Percentiles rank a stretch among this genome's conserved stretches.
Conservation (phyloP, 352 stramenopile species). For the Globisporangium paddicum region DNA sequence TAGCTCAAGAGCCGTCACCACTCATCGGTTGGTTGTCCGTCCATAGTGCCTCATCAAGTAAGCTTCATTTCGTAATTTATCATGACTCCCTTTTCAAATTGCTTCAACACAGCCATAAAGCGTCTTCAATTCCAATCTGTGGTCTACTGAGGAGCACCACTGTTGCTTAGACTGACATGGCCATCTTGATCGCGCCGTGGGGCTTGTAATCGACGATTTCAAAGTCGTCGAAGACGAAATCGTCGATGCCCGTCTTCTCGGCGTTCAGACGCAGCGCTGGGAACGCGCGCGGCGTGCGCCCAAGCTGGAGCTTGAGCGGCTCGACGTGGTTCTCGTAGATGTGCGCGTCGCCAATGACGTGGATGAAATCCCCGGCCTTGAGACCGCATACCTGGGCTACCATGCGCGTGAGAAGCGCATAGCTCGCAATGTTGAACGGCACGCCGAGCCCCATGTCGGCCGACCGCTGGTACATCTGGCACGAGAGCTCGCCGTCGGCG, state of each 20-base stretch:
- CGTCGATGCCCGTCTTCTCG: constrained; percentile 90
- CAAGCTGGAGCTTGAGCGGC: constrained; percentile 94
- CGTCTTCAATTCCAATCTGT: background rate
- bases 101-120: background rate
- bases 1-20: background rate
- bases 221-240: constrained; percentile 96
- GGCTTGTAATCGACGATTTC: constrained; percentile 95
- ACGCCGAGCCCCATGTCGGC: constrained; percentile 99
- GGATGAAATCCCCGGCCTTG: constrained; percentile 96
- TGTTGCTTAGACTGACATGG: constrained; percentile 92
- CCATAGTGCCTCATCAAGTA: background rate
- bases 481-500: constrained; percentile 74
- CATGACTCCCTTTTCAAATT: background rate
- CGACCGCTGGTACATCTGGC: constrained; percentile 99
- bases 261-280: constrained; percentile 92
- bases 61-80: constrained; percentile 11
- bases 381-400: constrained; percentile 94
- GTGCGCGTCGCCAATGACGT: constrained; percentile 99
- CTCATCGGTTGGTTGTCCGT: background rate
- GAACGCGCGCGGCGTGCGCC: constrained; percentile 91
- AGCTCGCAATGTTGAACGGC: constrained; percentile 99
- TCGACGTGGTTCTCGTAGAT: constrained; percentile 99
- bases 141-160: no score
- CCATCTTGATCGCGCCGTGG: constrained; percentile 98
- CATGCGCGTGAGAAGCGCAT: constrained; percentile 96